Base-by-base conservation (phyloP, 805 yeast species). In the Candida dajiaensis region DNA sequence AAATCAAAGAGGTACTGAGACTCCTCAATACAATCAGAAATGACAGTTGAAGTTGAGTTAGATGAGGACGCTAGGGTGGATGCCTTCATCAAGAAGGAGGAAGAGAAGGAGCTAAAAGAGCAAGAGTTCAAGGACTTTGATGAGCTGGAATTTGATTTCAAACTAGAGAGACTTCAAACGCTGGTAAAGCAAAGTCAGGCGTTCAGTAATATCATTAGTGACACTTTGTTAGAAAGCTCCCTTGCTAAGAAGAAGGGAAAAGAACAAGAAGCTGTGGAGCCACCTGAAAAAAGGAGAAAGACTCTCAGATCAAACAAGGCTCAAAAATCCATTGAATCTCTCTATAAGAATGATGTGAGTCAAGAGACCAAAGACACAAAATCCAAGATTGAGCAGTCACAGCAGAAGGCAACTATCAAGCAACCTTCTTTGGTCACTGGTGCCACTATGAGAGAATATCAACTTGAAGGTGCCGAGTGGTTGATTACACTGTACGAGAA, bases 391-490 rank as follows among this genome's bases (percentile, higher is more conserved):
- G 50, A 50, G 21, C 41, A 49, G 40, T 19, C 50, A 2, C 21
- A 35, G 7, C 38, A 41, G 20, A 33, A 38, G 12, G 44, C 49
- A 5, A 41, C 56, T 2, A 59, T 62, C 33, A 63, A 64, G n/a
- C 88, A 83, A 55, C 89, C 89, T 0, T 56, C 64, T 12, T 54
- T 79, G 13, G 56, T 83, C 15, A 65, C 75, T 1, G 80, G 81
- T 8, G 86, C 88, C 26, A 58, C 59, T 0, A 70, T 92, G 73
- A 88, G 89, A 58, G 85, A 81, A 25, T 89, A 94, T 60, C 99
- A 92, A 65, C 63, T 88, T 18, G 89, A 85, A 46, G 99, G 98
- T 1, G 74, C 92, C 47, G 89, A 88, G 52, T 92, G 98, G 98
- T 68, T 94, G 38, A 76, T 83, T 13, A 84, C 96, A 0, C 67